A percentile compares a stretch with the other conserved stretches of the same genome.
phyloP scores from a whole-genome alignment of 164 flowering plant genomes.

The Nymphaea colorata region DNA sequence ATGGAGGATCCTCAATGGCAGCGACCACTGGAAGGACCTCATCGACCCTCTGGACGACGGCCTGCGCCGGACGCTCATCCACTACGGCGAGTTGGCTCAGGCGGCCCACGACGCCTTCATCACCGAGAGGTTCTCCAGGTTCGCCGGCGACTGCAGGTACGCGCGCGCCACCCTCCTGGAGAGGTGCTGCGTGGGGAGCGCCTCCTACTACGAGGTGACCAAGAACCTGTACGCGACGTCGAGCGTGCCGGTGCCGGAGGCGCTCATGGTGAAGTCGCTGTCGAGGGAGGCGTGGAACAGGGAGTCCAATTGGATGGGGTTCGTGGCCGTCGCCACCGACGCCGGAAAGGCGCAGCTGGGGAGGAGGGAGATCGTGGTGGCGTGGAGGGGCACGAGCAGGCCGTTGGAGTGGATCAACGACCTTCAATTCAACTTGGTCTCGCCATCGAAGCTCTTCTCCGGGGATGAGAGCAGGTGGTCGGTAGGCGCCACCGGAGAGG shows the following conservation, averaged over 20 bases:
- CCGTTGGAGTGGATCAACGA: constrained; percentile 31
- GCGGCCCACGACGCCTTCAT: constrained; percentile 35
- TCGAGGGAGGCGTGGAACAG: constrained; percentile 31
- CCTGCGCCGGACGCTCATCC: constrained; percentile 38
- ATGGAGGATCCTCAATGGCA: constrained; percentile 46
- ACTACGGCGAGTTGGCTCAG: constrained; percentile 33
- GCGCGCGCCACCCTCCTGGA: constrained; percentile 14
- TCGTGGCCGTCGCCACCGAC: constrained; percentile 49
- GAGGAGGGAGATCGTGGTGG: constrained; percentile 41
- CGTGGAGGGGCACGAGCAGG: constrained; percentile 33
- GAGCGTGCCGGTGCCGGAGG: constrained; percentile 16
- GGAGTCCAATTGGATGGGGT: constrained; percentile 48
- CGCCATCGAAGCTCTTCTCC: constrained; percentile 17
- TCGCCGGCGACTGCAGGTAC: constrained; percentile 29
- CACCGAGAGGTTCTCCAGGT: constrained; percentile 19
- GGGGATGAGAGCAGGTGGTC: neutral
- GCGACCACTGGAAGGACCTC: constrained; percentile 34
- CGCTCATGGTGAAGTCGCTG: constrained; percentile 23
- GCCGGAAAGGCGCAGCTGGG: constrained; percentile 26
- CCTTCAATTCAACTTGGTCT: constrained; percentile 18
- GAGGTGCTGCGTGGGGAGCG: constrained; percentile 18
- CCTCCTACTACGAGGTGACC: constrained; percentile 20
- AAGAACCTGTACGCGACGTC: constrained; percentile 40
- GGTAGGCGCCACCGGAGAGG: neutral
- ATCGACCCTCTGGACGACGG: constrained; percentile 49